phyloP scores from a whole-genome alignment of 2,329 filamentous ascomycete genomes.

The Ophiostoma sp. region DNA sequence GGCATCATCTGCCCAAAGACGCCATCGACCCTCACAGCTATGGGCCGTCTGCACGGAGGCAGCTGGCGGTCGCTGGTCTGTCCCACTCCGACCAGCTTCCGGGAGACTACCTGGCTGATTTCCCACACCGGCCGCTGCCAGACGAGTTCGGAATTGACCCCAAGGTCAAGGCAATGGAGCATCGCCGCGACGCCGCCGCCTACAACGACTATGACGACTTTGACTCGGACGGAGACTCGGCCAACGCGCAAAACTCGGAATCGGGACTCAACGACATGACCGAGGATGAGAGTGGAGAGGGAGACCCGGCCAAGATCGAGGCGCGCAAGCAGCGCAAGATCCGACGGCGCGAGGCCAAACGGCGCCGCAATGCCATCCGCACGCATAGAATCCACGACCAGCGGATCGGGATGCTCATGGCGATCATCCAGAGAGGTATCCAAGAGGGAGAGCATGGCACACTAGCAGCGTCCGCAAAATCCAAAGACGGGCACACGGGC shows the following conservation, averaged over 20 bases:
- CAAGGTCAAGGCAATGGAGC: slow-evolving; percentile 15
- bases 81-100: slow-evolving; percentile 42
- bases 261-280: not conserved
- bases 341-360: slow-evolving; percentile 16
- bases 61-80: slow-evolving; percentile 51
- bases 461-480: no score
- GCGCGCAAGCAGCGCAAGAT: slow-evolving; percentile 16
- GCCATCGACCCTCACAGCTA: slow-evolving; percentile 54
- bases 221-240: slow-evolving; percentile 9
- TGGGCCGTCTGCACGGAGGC: slow-evolving; percentile 45
- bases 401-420: slow-evolving; percentile 62
- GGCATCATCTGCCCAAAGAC: slow-evolving; percentile 30
- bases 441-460: slow-evolving; percentile 34
- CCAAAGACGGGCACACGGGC: slow-evolving; percentile 35
- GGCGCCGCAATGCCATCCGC: slow-evolving; percentile 35
- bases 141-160: slow-evolving; percentile 20
- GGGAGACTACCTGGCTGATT: slow-evolving; percentile 37
- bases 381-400: slow-evolving; percentile 31
- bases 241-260: not conserved
- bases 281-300: slow-evolving; percentile 11
- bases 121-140: slow-evolving; percentile 47
- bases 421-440: slow-evolving; percentile 67
- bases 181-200: slow-evolving; percentile 23
- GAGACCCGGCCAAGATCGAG: slow-evolving; percentile 2
- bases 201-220: slow-evolving; percentile 17